A percentile compares a stretch with the other conserved stretches of the same genome.
Conservation (phyloP, 192 early-diverging fungal species). For the Obelidium mucronatum region DNA sequence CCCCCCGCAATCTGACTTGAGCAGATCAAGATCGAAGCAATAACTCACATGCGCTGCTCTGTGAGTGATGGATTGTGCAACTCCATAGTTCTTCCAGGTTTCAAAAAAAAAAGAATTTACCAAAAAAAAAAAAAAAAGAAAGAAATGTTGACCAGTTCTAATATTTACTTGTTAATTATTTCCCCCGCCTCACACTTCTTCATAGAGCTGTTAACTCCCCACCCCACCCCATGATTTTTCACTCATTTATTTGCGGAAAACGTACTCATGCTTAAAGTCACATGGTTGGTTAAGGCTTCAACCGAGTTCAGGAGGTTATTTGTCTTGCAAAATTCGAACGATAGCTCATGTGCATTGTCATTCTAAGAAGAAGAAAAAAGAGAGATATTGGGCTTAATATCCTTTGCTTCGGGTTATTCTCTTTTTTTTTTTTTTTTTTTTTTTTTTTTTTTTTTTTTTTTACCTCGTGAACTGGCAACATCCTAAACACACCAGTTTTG, state of each 20-base stretch:
- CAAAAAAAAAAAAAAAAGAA: background rate
- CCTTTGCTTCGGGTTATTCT: no score
- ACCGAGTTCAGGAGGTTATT: conserved; percentile 29
- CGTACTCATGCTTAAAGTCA: conserved; percentile 22
- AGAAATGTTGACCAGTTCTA: background rate
- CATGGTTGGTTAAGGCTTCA: conserved; percentile 30
- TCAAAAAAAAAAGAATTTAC: background rate
- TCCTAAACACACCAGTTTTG: conserved; percentile 51
- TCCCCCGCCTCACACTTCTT: no score
- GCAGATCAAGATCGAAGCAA: background rate
- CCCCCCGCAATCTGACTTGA: no score
- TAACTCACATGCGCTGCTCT: conserved; percentile 52
- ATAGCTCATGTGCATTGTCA: conserved; percentile 32
- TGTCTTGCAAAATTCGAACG: conserved; percentile 33
- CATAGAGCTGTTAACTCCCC: no score
- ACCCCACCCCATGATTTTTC: no score
- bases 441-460: no score
- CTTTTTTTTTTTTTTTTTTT: no score
- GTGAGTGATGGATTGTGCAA: conserved; percentile 45
- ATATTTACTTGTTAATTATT: no score
- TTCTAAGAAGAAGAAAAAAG: conserved; percentile 14
- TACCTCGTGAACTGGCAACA: conserved; percentile 57
- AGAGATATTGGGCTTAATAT: background rate
- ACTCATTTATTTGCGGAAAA: conserved; percentile 14
- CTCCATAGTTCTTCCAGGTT: background rate